phyloP scores from a whole-genome alignment of 2,329 filamentous ascomycete species.

The Cladophialophora immunda region DNA sequence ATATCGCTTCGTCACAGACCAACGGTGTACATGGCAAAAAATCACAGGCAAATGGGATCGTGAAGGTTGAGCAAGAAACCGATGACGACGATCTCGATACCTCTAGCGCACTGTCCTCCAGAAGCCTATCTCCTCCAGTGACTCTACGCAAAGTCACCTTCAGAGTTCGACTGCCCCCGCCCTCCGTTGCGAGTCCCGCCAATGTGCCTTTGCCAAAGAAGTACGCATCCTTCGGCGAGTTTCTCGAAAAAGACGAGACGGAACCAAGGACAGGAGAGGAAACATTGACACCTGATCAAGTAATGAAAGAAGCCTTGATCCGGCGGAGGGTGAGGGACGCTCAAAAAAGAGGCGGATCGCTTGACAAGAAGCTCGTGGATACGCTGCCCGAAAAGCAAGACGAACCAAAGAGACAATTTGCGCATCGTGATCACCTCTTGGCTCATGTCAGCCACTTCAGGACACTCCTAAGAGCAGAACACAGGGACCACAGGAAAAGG shows the following conservation, averaged over 20 bases:
- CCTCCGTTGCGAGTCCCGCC: constrained; percentile 61
- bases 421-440: constrained; percentile 85
- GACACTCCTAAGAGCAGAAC: constrained; percentile 80
- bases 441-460: constrained; percentile 83
- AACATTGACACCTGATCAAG: constrained; percentile 65
- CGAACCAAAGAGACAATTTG: constrained; percentile 80
- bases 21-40: constrained; percentile 22
- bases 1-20: constrained; percentile 11
- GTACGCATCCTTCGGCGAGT: constrained; percentile 67
- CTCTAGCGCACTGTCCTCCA: constrained; percentile 16
- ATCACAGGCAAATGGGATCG: constrained; percentile 19
- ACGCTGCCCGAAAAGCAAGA: constrained; percentile 74
- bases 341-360: constrained; percentile 75
- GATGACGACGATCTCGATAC: constrained; percentile 19
- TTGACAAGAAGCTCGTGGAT: constrained; percentile 56
- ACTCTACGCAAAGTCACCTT: constrained; percentile 53
- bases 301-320: constrained; percentile 72
- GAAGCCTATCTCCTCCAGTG: constrained; percentile 27
- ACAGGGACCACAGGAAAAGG: constrained; percentile 64
- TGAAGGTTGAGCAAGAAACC: constrained; percentile 26
- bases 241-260: constrained; percentile 65
- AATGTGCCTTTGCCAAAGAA: constrained; percentile 57
- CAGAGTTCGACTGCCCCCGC: constrained; percentile 60
- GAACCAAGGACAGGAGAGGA: constrained; percentile 54
- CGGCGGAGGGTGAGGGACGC: constrained; percentile 76